Evolutionary conservation across 495 filamentous ascomycete genomes (phyloP).

Genomic region (Neurospora terricola): DNA sequence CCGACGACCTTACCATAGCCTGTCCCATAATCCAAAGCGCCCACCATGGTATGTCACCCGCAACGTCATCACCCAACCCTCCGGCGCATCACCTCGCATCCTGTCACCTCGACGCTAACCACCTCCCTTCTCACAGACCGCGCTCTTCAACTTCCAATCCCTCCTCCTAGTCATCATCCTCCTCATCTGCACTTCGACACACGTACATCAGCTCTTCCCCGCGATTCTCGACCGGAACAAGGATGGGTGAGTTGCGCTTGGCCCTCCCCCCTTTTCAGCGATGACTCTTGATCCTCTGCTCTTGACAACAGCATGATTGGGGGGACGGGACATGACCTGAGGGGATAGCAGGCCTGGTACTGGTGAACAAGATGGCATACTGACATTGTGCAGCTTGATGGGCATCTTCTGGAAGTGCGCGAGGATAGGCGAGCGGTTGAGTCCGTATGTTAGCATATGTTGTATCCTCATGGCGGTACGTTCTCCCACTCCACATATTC

Average conservation of each 20-base stretch:
- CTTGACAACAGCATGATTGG: no score
- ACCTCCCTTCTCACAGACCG: slow-evolving; percentile 47
- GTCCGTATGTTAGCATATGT: slow-evolving; percentile 92
- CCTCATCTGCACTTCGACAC: slow-evolving; percentile 88
- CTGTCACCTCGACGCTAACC: not conserved
- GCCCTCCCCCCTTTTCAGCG: not conserved
- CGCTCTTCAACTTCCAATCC: slow-evolving; percentile 96
- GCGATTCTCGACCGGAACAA: slow-evolving; percentile 90
- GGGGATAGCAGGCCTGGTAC: no score
- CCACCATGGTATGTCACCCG: not conserved
- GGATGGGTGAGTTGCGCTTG: slow-evolving; percentile 52
- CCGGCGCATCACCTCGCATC: not conserved
- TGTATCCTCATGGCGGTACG: slow-evolving; percentile 88
- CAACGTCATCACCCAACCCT: not conserved
- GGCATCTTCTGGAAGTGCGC: slow-evolving; percentile 97
- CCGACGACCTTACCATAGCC: not conserved
- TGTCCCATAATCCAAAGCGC: not conserved
- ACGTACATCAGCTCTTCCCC: slow-evolving; percentile 83
- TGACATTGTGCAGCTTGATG: slow-evolving; percentile 47
- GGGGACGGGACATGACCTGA: no score
- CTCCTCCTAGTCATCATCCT: slow-evolving; percentile 88
- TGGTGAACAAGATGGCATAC: not conserved
- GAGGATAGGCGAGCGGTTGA: slow-evolving; percentile 83
- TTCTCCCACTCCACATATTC: not conserved
- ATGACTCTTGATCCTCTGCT: not conserved